Base-by-base conservation (phyloP, 179 eudicot species). In the Drosera spatulata region DNA sequence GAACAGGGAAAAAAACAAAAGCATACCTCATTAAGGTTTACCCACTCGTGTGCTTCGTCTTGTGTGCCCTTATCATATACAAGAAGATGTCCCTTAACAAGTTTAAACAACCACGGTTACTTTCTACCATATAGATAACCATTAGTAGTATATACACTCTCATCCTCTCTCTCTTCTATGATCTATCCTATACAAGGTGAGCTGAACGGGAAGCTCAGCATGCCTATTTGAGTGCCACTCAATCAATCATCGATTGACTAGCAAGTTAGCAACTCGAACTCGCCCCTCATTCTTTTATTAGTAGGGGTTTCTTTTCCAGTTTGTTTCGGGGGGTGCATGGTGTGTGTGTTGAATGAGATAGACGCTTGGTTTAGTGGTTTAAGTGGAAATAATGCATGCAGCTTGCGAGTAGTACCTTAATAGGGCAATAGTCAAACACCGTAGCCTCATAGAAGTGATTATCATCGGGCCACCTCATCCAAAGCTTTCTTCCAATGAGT, bases 401-500 rank as follows among this genome's bases (percentile, higher is more conserved):
- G 41, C 37, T 48, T 11, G 54, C 11, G 44, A 64, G 12, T 5
- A 56, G 52, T 63, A 77, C 81, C 75, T 66, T 58, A 41, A 15
- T 39, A 39, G 77, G 66, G 53, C 73, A 50, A 53, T 65, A 82
- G 59, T 82, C 83, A 12, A 75, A 68, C 61, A 85, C 80, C 40
- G 77, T 66, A 56, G 87, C 87, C 73, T 82, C 87, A 40, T 82
- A 82, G 71, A 85, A 85, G 61, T 76, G 77, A 58, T 82, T 82
- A 57, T 85, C 91, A 51, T 80, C 87, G 37, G 83, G 85, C 87
- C 91, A 80, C 64, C 85, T 73, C 10, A 79, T 82, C 87, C 85
- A 71, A 37, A 85, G 85, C 74, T 71, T 79, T 66, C 75, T 71
- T 58, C 91, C 91, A 61, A 82, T 72, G 56, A 80, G 65, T 39